Percentiles rank a stretch among this genome's conserved stretches.
These are phyloP conservation scores for Hypericum androsaemum DNA, from an alignment of 345 rosid species.

Conservation along the genomic window DNA sequence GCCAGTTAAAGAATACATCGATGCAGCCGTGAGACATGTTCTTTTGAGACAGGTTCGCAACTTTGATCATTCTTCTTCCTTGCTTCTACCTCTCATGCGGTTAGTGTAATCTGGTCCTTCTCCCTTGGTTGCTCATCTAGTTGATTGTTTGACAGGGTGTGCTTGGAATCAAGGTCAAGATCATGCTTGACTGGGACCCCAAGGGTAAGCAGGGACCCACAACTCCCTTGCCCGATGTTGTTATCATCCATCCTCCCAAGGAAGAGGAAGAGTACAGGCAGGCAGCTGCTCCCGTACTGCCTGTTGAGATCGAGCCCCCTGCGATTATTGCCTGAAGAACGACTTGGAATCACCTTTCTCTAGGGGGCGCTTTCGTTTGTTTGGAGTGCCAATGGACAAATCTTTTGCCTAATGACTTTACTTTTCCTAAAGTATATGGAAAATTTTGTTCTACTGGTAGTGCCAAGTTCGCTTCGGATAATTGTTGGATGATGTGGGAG, in stretches of 20 bases:
- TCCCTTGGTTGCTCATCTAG: not conserved
- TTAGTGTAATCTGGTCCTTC: not conserved
- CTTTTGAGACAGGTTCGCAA: constrained; percentile 69
- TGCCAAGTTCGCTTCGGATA: no score
- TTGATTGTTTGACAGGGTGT: constrained; percentile 45
- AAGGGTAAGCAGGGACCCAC: constrained; percentile 73
- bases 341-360: no score
- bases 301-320: constrained; percentile 32
- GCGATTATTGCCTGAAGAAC: constrained; percentile 21
- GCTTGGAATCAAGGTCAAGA: constrained; percentile 77
- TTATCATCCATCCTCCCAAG: constrained; percentile 72
- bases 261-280: constrained; percentile 36
- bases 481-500: no score
- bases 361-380: no score
- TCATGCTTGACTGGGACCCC: constrained; percentile 88
- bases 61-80: not conserved
- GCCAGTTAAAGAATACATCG: constrained; percentile 78
- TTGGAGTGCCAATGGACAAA: no score
- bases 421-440: no score
- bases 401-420: no score
- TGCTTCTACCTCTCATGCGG: not conserved
- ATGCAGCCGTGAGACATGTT: constrained; percentile 86
- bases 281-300: constrained; percentile 3
- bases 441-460: no score
- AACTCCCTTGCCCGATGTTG: constrained; percentile 72